phyloP scores from a whole-genome alignment of 1,284 basidiomycete genomes.

The Ustanciosporium gigantosporum region DNA sequence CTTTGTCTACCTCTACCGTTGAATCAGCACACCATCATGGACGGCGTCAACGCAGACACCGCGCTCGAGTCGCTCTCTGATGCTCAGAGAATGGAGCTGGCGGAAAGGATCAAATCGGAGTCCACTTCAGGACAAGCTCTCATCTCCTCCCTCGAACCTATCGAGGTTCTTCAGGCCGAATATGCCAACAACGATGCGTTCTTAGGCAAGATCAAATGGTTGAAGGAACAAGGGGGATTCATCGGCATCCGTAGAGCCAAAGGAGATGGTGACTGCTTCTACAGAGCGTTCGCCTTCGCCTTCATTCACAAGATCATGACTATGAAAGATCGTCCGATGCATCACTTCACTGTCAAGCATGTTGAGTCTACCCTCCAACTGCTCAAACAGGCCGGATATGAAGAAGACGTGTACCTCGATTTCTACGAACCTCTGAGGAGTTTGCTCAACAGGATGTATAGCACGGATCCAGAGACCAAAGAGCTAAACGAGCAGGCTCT shows the following conservation, averaged over 20 bases:
- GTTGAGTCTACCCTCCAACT: slow-evolving; percentile 42
- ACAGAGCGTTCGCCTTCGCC: slow-evolving; percentile 52
- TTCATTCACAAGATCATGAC: slow-evolving; percentile 42
- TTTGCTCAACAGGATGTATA: slow-evolving; percentile 36
- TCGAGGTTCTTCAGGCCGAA: slow-evolving; percentile 37
- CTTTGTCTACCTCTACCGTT: too few relatives aligned
- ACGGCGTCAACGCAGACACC: slow-evolving; percentile 27
- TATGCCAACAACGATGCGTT: slow-evolving; percentile 38
- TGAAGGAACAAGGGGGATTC: slow-evolving; percentile 35
- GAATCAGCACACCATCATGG: slow-evolving; percentile 22
- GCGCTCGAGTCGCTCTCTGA: slow-evolving; percentile 35
- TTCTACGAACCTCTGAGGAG: slow-evolving; percentile 49
- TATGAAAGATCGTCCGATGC: slow-evolving; percentile 41
- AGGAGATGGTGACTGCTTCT: slow-evolving; percentile 59
- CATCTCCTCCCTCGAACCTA: slow-evolving; percentile 36
- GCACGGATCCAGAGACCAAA: slow-evolving; percentile 29
- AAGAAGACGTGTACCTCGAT: slow-evolving; percentile 40
- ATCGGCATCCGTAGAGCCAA: slow-evolving; percentile 39
- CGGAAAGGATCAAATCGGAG: slow-evolving; percentile 31
- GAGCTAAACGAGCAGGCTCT: slow-evolving; percentile 39
- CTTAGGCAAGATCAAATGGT: slow-evolving; percentile 44
- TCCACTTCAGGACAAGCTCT: slow-evolving; percentile 23
- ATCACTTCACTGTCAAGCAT: slow-evolving; percentile 40
- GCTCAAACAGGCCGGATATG: slow-evolving; percentile 45
- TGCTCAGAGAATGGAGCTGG: slow-evolving; percentile 40